Base-by-base conservation (phyloP, 2,329 filamentous ascomycete species). In the Penicillium sp. region DNA sequence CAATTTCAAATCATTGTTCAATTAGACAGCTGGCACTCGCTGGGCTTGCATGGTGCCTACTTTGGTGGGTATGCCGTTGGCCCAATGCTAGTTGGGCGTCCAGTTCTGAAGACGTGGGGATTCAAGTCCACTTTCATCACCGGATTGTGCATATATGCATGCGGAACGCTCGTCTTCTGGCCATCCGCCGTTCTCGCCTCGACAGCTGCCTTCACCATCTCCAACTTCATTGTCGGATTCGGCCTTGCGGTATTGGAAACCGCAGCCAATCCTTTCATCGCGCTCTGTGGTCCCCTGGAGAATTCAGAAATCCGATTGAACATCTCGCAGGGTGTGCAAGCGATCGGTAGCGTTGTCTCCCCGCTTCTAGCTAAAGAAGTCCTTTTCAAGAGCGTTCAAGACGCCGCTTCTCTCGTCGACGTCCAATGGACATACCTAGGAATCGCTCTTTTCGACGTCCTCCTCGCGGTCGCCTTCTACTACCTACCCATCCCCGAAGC, bases 351-450 rank as follows among this genome's bases (percentile, higher is more conserved):
- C 41, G 79, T 88, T 6, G 72, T 86, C 11, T 86, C 86, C 0
- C 85, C 85, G 2, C 76, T 88, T 2, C 77, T 88, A 38, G 86
- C 86, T 3, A 79, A 83, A 58, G 83, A 82, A 55, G 85, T 85
- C 0, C 78, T 88, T 31, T 87, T 87, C 73, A 79, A 77, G 38
- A 71, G 73, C n/a, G 75, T 79, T 1, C 70, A 70, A 4, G 75
- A 82, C 57, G 82, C 83, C 0, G 76, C 80, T 0, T 82, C 79
- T 10, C 70, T 88, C 28, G 82, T 88, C 57, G 80, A 86, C 56
- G 84, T 87, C 1, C 86, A 88, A 69, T 88, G 86, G 85, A 82
- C 85, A 0, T 88, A 88, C 61, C 81, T 88, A 2, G 86, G 84
- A 7, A 87, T 88, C 58, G 81, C 84, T 0, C 78, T 88, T 12